A percentile compares a stretch with the other conserved stretches of the same genome.
These are phyloP conservation scores for sweet orange (Citrus sinensis) DNA, from an alignment of 345 rosid species.

Conservation along the genomic window DVS_A1.0 CM039161.1:19657501-19658000, in stretches of 20 bases:
- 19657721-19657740: neutral
- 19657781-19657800: neutral
- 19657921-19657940: too few species aligned
- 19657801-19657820: neutral
- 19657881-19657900: neutral
- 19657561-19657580: slow-evolving; percentile 3
- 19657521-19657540: too few species aligned
- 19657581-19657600: neutral
- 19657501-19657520: neutral
- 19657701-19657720: neutral
- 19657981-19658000: too few species aligned
- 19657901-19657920: too few species aligned
- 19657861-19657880: too few species aligned
- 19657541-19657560: neutral
- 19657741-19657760: slow-evolving; percentile 21
- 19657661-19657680: neutral
- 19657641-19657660: neutral
- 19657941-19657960: too few species aligned
- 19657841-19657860: neutral
- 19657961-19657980: too few species aligned
- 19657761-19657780: slow-evolving; percentile 21
- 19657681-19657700: neutral
- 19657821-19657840: neutral
- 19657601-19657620: neutral
- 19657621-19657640: too few species aligned